These are phyloP conservation scores for Mesembryanthemum crystallinum DNA, from an alignment of 148 eudicot species.

Conservation along the genomic window DNA sequence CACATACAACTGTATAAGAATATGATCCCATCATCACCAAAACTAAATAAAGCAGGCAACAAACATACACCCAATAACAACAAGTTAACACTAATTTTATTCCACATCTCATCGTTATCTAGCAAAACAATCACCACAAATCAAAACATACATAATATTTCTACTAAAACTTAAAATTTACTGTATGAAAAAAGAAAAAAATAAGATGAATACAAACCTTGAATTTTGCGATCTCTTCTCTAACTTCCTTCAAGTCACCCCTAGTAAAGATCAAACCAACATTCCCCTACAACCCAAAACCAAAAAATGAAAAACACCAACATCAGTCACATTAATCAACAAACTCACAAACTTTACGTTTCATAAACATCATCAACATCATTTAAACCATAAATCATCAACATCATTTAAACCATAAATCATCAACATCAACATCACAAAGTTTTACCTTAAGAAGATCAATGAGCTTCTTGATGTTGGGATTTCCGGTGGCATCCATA, in stretches of 20 bases:
- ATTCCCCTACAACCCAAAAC: conserved; percentile 40
- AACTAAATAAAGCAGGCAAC: too few species aligned
- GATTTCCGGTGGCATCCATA: conserved; percentile 41
- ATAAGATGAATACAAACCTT: conserved; percentile 33
- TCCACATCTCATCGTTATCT: too few species aligned
- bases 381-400: too few species aligned
- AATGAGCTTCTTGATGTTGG: conserved; percentile 17
- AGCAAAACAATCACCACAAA: too few species aligned
- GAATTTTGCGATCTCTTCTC: conserved; percentile 48
- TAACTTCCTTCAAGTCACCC: conserved; percentile 59
- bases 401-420: not conserved
- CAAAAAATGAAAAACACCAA: not conserved
- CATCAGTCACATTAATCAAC: too few species aligned
- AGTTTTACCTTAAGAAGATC: conserved; percentile 31
- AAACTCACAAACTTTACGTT: too few species aligned
- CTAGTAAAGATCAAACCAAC: conserved; percentile 59
- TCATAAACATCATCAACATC: too few species aligned
- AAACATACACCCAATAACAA: not conserved
- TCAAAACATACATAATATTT: not conserved
- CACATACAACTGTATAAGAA: too few species aligned
- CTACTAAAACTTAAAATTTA: too few species aligned
- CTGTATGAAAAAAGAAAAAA: too few species aligned
- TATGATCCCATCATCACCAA: not conserved
- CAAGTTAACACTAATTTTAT: too few species aligned
- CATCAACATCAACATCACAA: not conserved